Base-by-base conservation (phyloP, 805 yeast species). In the Gaillardinia entomophila region DNA sequence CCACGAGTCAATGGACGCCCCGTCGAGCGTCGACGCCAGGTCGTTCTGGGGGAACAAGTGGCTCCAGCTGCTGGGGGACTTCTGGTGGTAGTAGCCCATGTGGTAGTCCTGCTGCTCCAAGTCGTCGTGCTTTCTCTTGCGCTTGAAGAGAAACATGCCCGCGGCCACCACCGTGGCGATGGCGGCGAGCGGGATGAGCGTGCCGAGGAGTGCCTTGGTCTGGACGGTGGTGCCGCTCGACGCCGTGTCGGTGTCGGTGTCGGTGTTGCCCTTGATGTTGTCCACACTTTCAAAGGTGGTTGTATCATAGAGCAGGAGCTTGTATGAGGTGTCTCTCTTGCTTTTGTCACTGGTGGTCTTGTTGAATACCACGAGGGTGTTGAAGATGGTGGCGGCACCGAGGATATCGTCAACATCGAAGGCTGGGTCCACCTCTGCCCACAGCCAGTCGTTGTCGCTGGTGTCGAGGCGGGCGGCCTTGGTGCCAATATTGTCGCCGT, bases 341-440 rank as follows among this genome's bases (percentile, higher is more conserved):
- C 30, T 26, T 8, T 38, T 32, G 16, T 39, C 6, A 35, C 24
- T 13, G 8, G 10, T 6, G 25, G 51, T 37, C 31, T 52, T 40
- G 14, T 55, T 51, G 7, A 77, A 54, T 11, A 71, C 64, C 1
- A 77, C 49, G 28, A 77, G 50, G 0, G 79, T 71, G 32, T 71
- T 64, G 45, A 72, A 73, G 16, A 77, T 55, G 2, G 71, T 60
- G 2, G 75, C 72, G 0, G 76, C 81, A 1, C 82, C 82, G 15
- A 72, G 34, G 3, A 58, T 41, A 23, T 58, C 55, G 12, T 34
- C 38, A 42, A 53, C 45, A 13, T 42, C 37, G 17, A 51, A 15
- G 10, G 30, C 23, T 5, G 37, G 23, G 18, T 42, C 36, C 7
- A 47, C 18, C 2, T 39, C 18, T 46, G 55, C 41, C 82, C 78